These are phyloP conservation scores for Hortiboletus campestris DNA, from an alignment of 768 basidiomycete species.

Conservation along the genomic window DNA sequence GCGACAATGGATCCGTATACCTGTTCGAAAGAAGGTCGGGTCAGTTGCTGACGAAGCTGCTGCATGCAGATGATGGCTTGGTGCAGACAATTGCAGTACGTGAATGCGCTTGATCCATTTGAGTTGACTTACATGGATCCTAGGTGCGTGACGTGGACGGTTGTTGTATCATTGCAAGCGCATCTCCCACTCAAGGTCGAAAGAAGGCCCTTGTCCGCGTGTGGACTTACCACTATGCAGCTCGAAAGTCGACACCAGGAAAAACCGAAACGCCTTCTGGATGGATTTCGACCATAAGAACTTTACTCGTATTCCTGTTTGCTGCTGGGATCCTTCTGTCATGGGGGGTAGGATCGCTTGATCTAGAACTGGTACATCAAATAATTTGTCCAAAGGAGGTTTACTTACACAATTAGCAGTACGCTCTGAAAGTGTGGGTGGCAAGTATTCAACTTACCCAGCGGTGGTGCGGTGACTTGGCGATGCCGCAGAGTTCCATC, in stretches of 20 bases:
- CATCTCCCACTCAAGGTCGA: not conserved
- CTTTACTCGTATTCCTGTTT: not conserved
- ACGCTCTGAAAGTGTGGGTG: not conserved
- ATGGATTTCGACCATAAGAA: not conserved
- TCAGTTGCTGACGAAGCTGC: not conserved
- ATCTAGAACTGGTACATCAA: not conserved
- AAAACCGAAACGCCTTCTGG: not conserved
- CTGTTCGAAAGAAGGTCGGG: slow-evolving; percentile 7
- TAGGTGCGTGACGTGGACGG: not conserved
- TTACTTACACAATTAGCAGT: not conserved
- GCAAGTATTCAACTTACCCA: not conserved
- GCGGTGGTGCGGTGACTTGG: not conserved
- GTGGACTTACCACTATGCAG: not conserved
- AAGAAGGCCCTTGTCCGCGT: not conserved
- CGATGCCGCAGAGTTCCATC: no score
- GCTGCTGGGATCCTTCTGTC: not conserved
- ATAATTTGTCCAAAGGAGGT: not conserved
- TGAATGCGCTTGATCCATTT: not conserved
- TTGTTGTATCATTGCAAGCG: slow-evolving; percentile 4
- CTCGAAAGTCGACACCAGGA: not conserved
- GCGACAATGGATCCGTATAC: slow-evolving; percentile 5
- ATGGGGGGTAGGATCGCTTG: not conserved
- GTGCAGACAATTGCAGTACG: not conserved
- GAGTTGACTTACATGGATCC: not conserved
- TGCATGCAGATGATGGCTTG: not conserved